Conservation (phyloP, 2,329 filamentous ascomycete genomes). For the Lachnellula occidentalis region DNA sequence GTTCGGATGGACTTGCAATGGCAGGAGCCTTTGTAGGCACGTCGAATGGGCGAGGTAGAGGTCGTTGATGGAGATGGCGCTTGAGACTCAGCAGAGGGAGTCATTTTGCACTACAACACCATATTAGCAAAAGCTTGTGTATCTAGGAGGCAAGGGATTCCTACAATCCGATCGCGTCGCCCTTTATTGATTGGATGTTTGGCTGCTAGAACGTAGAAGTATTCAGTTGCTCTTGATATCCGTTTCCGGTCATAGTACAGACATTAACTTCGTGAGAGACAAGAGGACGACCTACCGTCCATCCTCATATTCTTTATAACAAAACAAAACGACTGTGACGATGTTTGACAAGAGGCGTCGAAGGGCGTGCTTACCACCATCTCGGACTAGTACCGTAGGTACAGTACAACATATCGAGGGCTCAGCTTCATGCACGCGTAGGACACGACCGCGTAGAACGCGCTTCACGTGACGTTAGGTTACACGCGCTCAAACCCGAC, state of each 20-base stretch:
- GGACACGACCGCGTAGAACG: not conserved
- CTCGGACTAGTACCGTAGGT: no score
- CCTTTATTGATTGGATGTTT: no score
- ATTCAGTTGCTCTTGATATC: no score
- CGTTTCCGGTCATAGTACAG: no score
- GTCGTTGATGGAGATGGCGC: not conserved
- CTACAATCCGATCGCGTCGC: no score
- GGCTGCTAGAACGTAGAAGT: no score
- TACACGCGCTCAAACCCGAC: not conserved
- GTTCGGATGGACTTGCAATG: not conserved
- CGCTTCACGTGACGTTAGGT: not conserved
- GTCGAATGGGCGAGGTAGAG: slow-evolving; percentile 1
- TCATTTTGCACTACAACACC: not conserved
- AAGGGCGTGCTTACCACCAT: no score
- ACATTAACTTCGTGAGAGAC: no score
- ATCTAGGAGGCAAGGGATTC: not conserved
- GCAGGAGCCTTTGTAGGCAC: slow-evolving; percentile 10
- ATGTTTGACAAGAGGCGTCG: not conserved
- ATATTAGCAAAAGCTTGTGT: not conserved
- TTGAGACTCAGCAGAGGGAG: not conserved
- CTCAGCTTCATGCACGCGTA: no score
- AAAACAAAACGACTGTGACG: no score
- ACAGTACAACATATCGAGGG: no score
- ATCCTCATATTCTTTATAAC: not conserved
- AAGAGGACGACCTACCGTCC: not conserved